Evolutionary conservation across 2,329 filamentous ascomycete species (phyloP).

Genomic region (Fulvia fulva): DNA sequence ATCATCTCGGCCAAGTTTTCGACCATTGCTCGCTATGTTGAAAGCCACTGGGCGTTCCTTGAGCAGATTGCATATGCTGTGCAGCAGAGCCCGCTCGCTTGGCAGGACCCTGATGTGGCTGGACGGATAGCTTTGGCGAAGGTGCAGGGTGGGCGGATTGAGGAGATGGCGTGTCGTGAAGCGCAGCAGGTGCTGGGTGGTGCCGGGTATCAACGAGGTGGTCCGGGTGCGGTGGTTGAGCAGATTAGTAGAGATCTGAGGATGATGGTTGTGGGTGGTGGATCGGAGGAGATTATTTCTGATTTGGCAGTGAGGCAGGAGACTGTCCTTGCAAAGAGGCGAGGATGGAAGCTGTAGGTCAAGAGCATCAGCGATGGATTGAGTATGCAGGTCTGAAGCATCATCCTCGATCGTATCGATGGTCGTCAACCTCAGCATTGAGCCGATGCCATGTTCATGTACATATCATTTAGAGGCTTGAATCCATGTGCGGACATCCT

Average conservation of each 20-base stretch:
- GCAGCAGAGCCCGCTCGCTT: constrained; percentile 25
- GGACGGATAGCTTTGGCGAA: constrained; percentile 52
- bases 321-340: constrained; percentile 33
- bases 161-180: constrained; percentile 53
- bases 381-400: not conserved
- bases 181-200: constrained; percentile 55
- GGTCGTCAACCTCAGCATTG: not conserved
- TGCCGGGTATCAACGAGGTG: constrained; percentile 50
- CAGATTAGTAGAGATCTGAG: constrained; percentile 52
- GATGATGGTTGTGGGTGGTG: constrained; percentile 41
- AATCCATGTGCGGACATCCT: not conserved
- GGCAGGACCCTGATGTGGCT: constrained; percentile 41
- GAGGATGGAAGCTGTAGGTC: constrained; percentile 44
- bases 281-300: constrained; percentile 34
- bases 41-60: constrained; percentile 31
- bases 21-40: constrained; percentile 31
- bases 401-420: not conserved
- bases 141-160: constrained; percentile 49
- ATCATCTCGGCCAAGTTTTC: constrained; percentile 33
- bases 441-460: not conserved
- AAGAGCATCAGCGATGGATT: not conserved
- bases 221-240: constrained; percentile 50
- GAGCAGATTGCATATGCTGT: constrained; percentile 33
- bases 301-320: constrained; percentile 35
- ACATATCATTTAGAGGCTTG: not conserved